Conservation (phyloP, 73 alveolate species). For the Paramecium pentaurelia region DNA sequence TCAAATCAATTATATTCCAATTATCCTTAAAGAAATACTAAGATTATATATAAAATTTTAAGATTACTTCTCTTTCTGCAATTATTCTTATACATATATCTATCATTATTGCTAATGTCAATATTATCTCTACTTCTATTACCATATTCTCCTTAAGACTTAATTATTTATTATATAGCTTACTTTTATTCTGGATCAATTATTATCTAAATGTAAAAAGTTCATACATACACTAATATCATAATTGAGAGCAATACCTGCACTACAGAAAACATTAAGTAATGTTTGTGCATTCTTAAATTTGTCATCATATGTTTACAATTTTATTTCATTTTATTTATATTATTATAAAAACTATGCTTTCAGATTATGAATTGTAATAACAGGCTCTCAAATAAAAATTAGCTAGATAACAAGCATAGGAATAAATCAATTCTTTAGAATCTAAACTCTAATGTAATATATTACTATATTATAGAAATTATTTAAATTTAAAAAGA, state of each 20-base stretch:
- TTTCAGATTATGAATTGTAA: neutral
- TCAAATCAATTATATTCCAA: neutral
- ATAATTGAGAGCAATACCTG: constrained; percentile 33
- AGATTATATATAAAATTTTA: neutral
- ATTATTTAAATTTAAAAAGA: neutral
- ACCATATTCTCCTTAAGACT: constrained; percentile 18
- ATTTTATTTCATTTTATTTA: constrained; percentile 6
- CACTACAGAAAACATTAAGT: constrained; percentile 20
- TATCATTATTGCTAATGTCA: constrained; percentile 18
- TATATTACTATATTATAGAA: neutral
- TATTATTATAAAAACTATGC: neutral
- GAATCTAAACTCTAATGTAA: neutral
- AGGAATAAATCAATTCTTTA: neutral
- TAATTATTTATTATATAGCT: neutral
- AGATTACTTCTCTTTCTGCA: constrained; percentile 8
- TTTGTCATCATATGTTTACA: neutral
- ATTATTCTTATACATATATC: neutral
- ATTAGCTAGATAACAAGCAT: neutral
- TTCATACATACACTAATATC: constrained; percentile 18
- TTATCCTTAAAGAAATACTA: neutral
- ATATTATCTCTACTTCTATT: neutral
- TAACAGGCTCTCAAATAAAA: neutral
- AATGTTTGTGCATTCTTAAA: constrained; percentile 13
- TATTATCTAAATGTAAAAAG: constrained; percentile 5
- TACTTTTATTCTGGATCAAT: constrained; percentile 40